These are phyloP conservation scores for Pseudogymnoascus sp. DNA, from an alignment of 2,329 filamentous ascomycete species.

Conservation along the genomic window DNA sequence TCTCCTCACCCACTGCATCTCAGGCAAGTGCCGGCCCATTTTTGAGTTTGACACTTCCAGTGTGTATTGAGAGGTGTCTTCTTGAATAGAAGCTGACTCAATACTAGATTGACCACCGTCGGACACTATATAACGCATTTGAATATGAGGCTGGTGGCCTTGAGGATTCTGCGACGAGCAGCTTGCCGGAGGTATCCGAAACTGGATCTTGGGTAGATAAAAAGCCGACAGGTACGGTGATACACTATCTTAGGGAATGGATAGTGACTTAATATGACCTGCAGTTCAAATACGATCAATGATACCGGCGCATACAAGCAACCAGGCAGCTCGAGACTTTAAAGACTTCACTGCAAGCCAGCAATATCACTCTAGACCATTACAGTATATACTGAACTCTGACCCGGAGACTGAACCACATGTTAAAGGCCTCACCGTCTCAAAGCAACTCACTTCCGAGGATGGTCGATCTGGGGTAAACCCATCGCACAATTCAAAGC, in stretches of 20 bases:
- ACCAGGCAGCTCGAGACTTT: background rate
- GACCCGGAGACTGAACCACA: background rate
- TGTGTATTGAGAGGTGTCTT: no score
- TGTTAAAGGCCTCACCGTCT: background rate
- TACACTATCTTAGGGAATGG: background rate
- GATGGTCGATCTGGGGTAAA: background rate
- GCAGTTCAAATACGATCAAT: background rate
- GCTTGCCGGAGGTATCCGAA: no score
- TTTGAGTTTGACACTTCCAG: no score
- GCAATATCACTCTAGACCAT: background rate
- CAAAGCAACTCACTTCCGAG: background rate
- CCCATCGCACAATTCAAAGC: background rate
- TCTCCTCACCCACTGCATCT: no score
- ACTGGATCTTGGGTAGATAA: background rate
- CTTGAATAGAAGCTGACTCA: no score
- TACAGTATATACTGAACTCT: background rate
- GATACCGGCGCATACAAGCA: background rate
- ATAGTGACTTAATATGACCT: background rate
- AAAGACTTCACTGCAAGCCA: background rate
- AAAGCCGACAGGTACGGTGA: background rate
- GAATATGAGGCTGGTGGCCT: no score
- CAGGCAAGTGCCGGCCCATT: no score
- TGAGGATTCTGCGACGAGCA: no score
- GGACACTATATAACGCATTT: no score
- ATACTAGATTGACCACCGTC: no score